Percentiles rank a stretch among this genome's conserved stretches.
phyloP scores from a whole-genome alignment of 2,329 filamentous ascomycete genomes.

The Fusarium decemcellulare region DNA sequence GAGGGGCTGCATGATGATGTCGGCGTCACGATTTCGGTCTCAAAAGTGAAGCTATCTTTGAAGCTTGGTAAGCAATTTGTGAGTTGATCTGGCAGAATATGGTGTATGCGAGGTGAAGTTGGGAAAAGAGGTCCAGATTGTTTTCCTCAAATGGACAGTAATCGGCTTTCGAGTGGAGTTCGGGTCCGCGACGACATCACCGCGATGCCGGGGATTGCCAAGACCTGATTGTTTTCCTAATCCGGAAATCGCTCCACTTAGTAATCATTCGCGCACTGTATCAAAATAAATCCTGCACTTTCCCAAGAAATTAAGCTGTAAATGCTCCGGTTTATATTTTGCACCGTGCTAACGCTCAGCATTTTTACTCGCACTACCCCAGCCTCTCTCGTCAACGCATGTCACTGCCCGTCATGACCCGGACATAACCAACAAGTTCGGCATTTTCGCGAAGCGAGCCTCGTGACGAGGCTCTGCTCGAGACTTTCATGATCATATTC shows the following conservation, averaged over 20 bases:
- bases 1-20: conserved; percentile 31
- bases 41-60: neutral
- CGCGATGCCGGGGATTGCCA: conserved; percentile 17
- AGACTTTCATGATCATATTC: no score
- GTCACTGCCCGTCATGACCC: no score
- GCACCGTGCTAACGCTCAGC: neutral
- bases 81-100: neutral
- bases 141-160: conserved; percentile 33
- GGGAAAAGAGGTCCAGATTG: conserved; percentile 5
- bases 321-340: neutral
- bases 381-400: no score
- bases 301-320: fast-evolving
- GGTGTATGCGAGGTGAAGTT: neutral
- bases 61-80: fast-evolving
- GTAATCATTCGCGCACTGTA: no score
- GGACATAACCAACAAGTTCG: no score
- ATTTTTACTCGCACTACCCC: no score
- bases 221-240: conserved; percentile 47
- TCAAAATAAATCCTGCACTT: neutral
- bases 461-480: no score
- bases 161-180: conserved; percentile 5
- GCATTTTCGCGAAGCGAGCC: neutral
- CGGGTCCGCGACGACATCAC: conserved; percentile 1
- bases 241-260: conserved; percentile 10
- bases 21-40: neutral